Evolutionary conservation across 495 filamentous ascomycete species (phyloP), one percentile per base, ranked within the genome.

Genomic region (Penicillium cinerascens): DNA sequence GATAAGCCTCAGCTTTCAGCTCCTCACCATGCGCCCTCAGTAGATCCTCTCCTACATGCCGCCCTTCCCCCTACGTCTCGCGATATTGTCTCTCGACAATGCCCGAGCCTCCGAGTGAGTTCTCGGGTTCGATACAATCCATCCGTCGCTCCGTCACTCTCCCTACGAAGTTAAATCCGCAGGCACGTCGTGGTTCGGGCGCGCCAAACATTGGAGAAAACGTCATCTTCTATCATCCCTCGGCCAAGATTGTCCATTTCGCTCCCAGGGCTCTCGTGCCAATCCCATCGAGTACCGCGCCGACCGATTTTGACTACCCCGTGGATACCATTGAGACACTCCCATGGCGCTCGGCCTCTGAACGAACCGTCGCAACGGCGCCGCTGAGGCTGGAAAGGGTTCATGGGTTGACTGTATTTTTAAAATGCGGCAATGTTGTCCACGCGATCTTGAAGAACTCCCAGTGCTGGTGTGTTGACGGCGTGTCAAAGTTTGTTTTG

Each of bases 401-500:
- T 22, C 84, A 88, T 6, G 86, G 87, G 9, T 83, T 88, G 39
- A 87, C 92, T 0, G 87, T 87, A 16, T 96, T 96, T 64, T 79
- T 96, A 9, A 89, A 86, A 69, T 95, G 89, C 58, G 88, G 88
- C 49, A 75, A 78, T 55, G 82, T 89, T 23, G 79, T 95, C 9
- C 87, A 88, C 56, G 85, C 91, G 41, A 92, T 96, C 40, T 65
- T 96, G 35, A 87, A 88, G 9, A 93, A 88, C 66, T 92, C 87
- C 17, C 88, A 93, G 64, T 93, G 84, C 54, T 96, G 91, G 91
- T 93, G 88, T 69, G 88, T 96, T 18, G 88, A 95, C 64, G 87
- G 87, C 40, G 82, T 85, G 36, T 86, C 85, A 33, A 91, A 85
- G 53, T 95, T 93, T 59, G 86, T 93, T 6, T 61, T 96, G 53